These are phyloP conservation scores for Rosa multiflora DNA, from an alignment of 306 rosid species.

Conservation along the genomic window DNA sequence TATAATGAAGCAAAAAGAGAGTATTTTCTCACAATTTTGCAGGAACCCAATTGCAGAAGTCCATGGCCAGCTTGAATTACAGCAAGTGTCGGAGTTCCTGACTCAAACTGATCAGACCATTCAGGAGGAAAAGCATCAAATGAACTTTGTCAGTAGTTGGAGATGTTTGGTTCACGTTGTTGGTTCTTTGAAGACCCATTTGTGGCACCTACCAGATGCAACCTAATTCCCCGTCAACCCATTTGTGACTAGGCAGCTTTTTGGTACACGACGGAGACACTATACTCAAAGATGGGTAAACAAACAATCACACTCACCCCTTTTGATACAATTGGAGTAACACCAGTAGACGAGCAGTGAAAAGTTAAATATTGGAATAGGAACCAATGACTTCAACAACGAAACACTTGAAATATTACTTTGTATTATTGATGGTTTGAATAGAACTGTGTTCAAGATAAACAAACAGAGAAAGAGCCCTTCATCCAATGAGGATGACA, in stretches of 20 bases:
- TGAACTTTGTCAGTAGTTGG: slow-evolving; percentile 99
- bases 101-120: slow-evolving; percentile 97
- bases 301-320: too few relatives aligned
- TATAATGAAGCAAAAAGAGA: not conserved
- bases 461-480: not conserved
- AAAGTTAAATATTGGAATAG: too few relatives aligned
- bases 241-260: too few relatives aligned
- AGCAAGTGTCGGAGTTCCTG: slow-evolving; percentile 99
- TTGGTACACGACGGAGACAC: too few relatives aligned
- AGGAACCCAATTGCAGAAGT: slow-evolving; percentile 96
- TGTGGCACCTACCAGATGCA: slow-evolving; percentile 99
- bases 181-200: slow-evolving; percentile 99
- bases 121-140: slow-evolving; percentile 99
- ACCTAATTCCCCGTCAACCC: slow-evolving; percentile 69
- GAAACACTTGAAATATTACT: too few relatives aligned
- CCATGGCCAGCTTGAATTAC: slow-evolving; percentile 99
- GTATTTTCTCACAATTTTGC: slow-evolving; percentile 80
- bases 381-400: too few relatives aligned
- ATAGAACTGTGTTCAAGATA: not conserved
- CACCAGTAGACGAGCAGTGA: too few relatives aligned
- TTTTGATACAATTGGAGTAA: too few relatives aligned
- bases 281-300: too few relatives aligned
- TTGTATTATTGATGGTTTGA: not conserved
- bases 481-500: not conserved
- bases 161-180: slow-evolving; percentile 89